These are phyloP conservation scores for Hypoxylon sp. DNA, from an alignment of 2,329 filamentous ascomycete species.

Conservation along the genomic window DNA sequence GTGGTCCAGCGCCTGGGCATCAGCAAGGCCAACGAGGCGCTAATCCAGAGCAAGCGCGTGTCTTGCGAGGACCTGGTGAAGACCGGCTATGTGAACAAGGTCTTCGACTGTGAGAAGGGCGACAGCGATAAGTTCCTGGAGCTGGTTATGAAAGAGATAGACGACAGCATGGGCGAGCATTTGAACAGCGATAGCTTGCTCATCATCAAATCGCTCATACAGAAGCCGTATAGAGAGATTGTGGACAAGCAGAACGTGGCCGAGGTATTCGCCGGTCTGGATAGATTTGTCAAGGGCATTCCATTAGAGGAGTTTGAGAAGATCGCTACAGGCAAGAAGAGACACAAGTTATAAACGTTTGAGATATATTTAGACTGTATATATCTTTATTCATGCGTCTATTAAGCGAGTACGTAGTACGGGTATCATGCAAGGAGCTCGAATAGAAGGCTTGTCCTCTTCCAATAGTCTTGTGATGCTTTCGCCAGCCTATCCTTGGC, in stretches of 20 bases:
- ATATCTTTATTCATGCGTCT: constrained; percentile 17
- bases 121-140: constrained; percentile 77
- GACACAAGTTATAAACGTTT: constrained; percentile 80
- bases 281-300: constrained; percentile 81
- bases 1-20: constrained; percentile 86
- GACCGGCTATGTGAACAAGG: constrained; percentile 87
- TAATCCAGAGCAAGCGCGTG: constrained; percentile 90
- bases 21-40: constrained; percentile 87
- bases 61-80: constrained; percentile 77
- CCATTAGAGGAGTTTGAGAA: constrained; percentile 92
- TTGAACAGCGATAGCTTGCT: constrained; percentile 83
- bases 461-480: constrained; percentile 82
- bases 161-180: constrained; percentile 83
- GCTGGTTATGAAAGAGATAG: constrained; percentile 81
- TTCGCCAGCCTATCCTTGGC: constrained; percentile 69
- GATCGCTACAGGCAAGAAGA: constrained; percentile 89
- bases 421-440: constrained; percentile 72
- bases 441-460: constrained; percentile 84
- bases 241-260: constrained; percentile 82
- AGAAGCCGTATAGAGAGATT: constrained; percentile 77
- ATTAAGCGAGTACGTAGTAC: constrained; percentile 19
- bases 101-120: constrained; percentile 72
- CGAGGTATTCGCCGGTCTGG: constrained; percentile 88
- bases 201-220: constrained; percentile 87
- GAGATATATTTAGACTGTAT: constrained; percentile 9